These are phyloP conservation scores for Backusella parvicylindrica DNA, from an alignment of 192 early-diverging fungal species.

Conservation along the genomic window DNA sequence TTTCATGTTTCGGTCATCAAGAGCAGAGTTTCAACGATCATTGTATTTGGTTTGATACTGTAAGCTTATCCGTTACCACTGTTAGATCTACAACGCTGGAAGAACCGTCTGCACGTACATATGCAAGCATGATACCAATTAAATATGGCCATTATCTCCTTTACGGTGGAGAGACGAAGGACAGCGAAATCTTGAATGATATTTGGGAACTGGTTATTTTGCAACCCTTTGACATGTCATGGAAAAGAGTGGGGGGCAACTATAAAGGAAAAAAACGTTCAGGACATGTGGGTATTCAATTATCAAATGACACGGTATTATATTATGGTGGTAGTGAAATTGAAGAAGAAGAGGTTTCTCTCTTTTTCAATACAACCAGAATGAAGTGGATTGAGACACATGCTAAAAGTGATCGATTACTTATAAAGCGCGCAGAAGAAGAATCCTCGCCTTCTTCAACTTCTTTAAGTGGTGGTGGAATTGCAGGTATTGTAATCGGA, in stretches of 20 bases:
- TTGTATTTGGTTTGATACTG: conserved; percentile 5
- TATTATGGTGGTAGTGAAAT: neutral
- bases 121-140: neutral
- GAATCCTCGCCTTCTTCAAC: neutral
- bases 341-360: neutral
- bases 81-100: neutral
- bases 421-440: neutral
- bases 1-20: conserved; percentile 1
- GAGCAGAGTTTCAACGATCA: neutral
- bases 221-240: neutral
- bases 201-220: neutral
- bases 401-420: too few species aligned
- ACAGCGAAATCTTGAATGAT: neutral
- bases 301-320: neutral
- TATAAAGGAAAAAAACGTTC: neutral
- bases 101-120: neutral
- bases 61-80: neutral
- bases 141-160: neutral
- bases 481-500: neutral
- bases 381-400: neutral
- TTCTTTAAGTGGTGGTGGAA: neutral
- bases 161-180: neutral
- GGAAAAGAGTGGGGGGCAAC: neutral
- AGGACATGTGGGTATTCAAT: neutral
- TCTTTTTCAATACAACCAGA: neutral